Conservation (phyloP, 805 yeast genomes). For the Wickerhamiella kurtzmanii region DNA sequence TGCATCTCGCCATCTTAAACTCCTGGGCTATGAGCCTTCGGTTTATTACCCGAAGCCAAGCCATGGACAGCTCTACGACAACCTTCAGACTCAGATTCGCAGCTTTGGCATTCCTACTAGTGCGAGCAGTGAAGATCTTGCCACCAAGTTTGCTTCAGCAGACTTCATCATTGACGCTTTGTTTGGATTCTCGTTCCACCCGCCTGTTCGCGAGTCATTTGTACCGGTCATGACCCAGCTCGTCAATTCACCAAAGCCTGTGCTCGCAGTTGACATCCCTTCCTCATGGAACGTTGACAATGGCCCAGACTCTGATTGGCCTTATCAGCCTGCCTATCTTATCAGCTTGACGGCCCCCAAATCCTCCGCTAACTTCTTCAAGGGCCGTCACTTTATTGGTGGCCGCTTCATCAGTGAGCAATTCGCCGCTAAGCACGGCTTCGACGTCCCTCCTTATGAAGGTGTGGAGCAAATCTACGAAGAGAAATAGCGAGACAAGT, state of each 20-base stretch:
- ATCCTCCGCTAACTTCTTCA: slow-evolving; percentile 54
- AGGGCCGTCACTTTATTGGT: slow-evolving; percentile 63
- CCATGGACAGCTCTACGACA: slow-evolving; percentile 42
- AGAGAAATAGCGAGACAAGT: slow-evolving; percentile 5
- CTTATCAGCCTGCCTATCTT: slow-evolving; percentile 49
- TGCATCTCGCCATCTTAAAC: slow-evolving; percentile 77
- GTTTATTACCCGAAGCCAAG: slow-evolving; percentile 68
- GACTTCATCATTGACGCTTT: slow-evolving; percentile 61
- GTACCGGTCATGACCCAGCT: slow-evolving; percentile 34
- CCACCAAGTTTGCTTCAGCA: slow-evolving; percentile 27
- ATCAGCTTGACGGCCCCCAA: slow-evolving; percentile 90
- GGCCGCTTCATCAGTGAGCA: slow-evolving; percentile 66
- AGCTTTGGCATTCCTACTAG: slow-evolving; percentile 50
- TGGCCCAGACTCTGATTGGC: slow-evolving; percentile 44
- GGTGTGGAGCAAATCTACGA: slow-evolving; percentile 44
- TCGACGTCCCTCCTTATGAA: slow-evolving; percentile 48
- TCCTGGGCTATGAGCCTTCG: slow-evolving; percentile 66
- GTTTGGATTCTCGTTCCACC: slow-evolving; percentile 87
- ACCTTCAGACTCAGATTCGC: slow-evolving; percentile 52
- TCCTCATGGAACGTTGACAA: slow-evolving; percentile 94
- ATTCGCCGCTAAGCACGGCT: slow-evolving; percentile 61
- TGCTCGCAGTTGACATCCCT: slow-evolving; percentile 80
- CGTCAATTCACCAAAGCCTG: slow-evolving; percentile 34
- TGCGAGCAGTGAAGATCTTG: slow-evolving; percentile 23
- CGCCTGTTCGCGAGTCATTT: slow-evolving; percentile 76